phyloP scores from a whole-genome alignment of 2,329 filamentous ascomycete species.

The Colletotrichum lupini region DNA sequence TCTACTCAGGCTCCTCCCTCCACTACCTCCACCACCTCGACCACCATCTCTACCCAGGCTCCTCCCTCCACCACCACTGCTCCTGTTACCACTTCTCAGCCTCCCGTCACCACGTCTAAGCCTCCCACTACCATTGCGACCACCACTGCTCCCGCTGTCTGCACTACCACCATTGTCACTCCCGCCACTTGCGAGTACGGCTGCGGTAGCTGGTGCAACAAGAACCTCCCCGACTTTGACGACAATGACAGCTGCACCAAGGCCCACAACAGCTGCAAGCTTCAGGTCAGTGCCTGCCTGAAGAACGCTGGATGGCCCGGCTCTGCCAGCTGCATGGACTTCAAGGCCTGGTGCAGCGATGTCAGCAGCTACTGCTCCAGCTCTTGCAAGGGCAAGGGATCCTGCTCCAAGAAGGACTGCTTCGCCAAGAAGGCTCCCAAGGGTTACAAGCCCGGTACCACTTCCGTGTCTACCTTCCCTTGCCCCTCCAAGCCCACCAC shows the following conservation, averaged over 20 bases:
- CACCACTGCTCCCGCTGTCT: constrained; percentile 54
- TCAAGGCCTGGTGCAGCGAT: constrained; percentile 59
- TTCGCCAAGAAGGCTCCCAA: constrained; percentile 53
- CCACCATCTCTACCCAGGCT: constrained; percentile 20
- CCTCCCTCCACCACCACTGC: constrained; percentile 32
- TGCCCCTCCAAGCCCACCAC: constrained; percentile 41
- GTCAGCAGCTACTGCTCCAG: constrained; percentile 56
- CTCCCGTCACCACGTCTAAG: constrained; percentile 37
- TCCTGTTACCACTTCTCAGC: constrained; percentile 26
- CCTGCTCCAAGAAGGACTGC: constrained; percentile 57
- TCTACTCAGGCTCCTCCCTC: constrained; percentile 27
- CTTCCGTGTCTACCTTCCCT: constrained; percentile 42
- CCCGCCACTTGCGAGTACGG: constrained; percentile 64
- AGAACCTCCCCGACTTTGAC: constrained; percentile 59
- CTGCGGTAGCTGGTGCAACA: constrained; percentile 65
- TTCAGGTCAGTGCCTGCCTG: constrained; percentile 64
- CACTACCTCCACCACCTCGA: constrained; percentile 35
- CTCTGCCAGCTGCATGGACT: constrained; percentile 60
- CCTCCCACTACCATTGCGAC: constrained; percentile 41
- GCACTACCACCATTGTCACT: constrained; percentile 57
- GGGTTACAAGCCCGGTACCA: constrained; percentile 44
- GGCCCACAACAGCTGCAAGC: constrained; percentile 55
- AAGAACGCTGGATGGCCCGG: constrained; percentile 61
- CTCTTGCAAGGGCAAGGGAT: constrained; percentile 46
- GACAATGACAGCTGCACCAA: constrained; percentile 53